Evolutionary conservation across 192 early-diverging fungal species (phyloP), one percentile per base, ranked within the genome.

Genomic region (Borealophlyctis nickersoniae): DNA sequence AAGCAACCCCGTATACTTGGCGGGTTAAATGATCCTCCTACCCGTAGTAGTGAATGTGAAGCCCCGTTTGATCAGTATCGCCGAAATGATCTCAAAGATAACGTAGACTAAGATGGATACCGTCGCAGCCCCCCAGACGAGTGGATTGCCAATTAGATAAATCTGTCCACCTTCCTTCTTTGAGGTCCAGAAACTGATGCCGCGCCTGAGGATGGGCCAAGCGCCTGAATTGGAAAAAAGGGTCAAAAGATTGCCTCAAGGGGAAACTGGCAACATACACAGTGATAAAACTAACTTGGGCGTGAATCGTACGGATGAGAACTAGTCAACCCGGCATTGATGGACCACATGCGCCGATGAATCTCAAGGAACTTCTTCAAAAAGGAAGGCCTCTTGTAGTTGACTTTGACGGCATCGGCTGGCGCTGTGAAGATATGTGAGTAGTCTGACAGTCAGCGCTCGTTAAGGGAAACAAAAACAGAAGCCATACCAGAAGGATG

Each of bases 91-190:
- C 36, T 66, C 50, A 33, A 66, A 63, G 5, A 36, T 60, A 16
- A 66, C 29, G 30, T 62, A 75, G 19, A 61, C 23, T 9, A 74
- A 27, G 26, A 82, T 45, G 9, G 73, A 27, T 16, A 61, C 23
- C 22, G 60, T 32, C 19, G 69, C 72, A 16, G 48, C 3, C 55
- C 52, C 69, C 82, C 82, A 84, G 9, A 79, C 69, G 34, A 81
- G 5, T n/a, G 82, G 82, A 49, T 84, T 84, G 11, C 82, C 82
- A 54, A 77, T 67, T 36, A 84, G 62, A 52, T 84, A 81, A 26
- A 84, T 77, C 22, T 74, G 48, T 27, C 55, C 58, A 11, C 58
- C 48, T 28, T 63, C 67, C 7, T 54, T 56, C 62, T 81, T 84
- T 14, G 71, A 58, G 31, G 67, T 72, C 82, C 82, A 84, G 51